Evolutionary conservation across 768 basidiomycete species (phyloP), one percentile per base, ranked within the genome.

Genomic region (Psilocybe cyanescens): DNA sequence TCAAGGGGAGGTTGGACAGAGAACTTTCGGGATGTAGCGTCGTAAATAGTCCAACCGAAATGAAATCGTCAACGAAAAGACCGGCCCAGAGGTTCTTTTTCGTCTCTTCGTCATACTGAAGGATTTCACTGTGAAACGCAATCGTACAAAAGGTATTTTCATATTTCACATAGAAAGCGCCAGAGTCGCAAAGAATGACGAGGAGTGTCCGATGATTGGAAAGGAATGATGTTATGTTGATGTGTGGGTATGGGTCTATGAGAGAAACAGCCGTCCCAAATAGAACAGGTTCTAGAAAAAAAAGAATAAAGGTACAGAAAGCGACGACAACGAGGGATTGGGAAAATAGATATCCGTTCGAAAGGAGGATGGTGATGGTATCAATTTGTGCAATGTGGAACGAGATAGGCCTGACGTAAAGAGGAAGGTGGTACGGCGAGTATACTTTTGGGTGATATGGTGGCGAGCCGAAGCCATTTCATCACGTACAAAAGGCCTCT

Each of bases 391-490:
- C 44, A 59, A 61, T 29, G 48, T 51, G 47, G 57, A 33, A 29
- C 46, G 30, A 58, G 49, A 44, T 6, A 44, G 31, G 52, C 50
- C 19, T 48, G 63, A 62, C 33, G 57, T 39, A 62, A 55, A 30
- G 39, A 44, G 37, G 60, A 49, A 54, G 44, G 66, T 55, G 57
- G 39, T 48, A 50, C 60, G 51, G 57, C 45, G 37, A 48, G 12
- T 61, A 60, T 65, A 62, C 59, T 62, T 62, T 60, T 56, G 45
- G 30, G 24, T 19, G 54, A 48, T 49, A 46, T 33, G 19, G 59
- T 41, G 56, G 51, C 55, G 48, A 37, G 45, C 45, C 16, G 29
- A 30, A 49, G 47, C 28, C 16, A 55, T 33, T 7, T 33, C 28
- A 14, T 35, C 44, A 56, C 37, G 37, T 50, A 45, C 17, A 24